These are phyloP conservation scores for Pistacia integerrima DNA, from an alignment of 345 rosid genomes.

Conservation along the genomic window DNA sequence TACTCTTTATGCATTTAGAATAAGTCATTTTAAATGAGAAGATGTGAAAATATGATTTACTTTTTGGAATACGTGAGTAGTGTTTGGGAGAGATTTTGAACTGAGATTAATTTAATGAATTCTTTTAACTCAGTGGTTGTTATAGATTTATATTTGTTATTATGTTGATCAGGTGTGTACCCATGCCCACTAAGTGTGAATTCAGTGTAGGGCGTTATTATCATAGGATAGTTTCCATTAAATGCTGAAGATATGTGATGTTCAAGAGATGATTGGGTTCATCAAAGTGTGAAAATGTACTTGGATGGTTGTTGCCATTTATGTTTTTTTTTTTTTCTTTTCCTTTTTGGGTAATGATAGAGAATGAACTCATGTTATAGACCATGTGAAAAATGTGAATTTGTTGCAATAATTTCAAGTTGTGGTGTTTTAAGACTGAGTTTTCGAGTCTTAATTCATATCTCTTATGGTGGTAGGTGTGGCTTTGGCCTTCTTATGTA, in stretches of 20 bases:
- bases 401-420: background rate
- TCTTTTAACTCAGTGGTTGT: background rate
- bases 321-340: background rate
- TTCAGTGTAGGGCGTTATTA: background rate
- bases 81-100: background rate
- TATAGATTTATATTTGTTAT: background rate
- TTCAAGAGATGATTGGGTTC: background rate
- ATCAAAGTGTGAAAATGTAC: background rate
- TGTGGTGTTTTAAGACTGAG: background rate
- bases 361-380: background rate
- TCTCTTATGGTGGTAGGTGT: constrained; percentile 46
- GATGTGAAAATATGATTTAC: background rate
- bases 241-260: background rate
- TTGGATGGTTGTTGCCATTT: background rate
- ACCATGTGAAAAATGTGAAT: background rate
- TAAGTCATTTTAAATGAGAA: background rate
- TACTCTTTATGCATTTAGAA: background rate
- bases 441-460: background rate
- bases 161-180: background rate
- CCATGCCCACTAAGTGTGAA: constrained; percentile 3
- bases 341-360: background rate
- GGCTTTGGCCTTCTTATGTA: constrained; percentile 91
- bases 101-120: background rate
- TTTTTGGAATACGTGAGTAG: constrained; percentile 2
- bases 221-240: background rate